These are phyloP conservation scores for Trichosporon sp. DNA, from an alignment of 1,284 basidiomycete genomes.

Conservation along the genomic window DNA sequence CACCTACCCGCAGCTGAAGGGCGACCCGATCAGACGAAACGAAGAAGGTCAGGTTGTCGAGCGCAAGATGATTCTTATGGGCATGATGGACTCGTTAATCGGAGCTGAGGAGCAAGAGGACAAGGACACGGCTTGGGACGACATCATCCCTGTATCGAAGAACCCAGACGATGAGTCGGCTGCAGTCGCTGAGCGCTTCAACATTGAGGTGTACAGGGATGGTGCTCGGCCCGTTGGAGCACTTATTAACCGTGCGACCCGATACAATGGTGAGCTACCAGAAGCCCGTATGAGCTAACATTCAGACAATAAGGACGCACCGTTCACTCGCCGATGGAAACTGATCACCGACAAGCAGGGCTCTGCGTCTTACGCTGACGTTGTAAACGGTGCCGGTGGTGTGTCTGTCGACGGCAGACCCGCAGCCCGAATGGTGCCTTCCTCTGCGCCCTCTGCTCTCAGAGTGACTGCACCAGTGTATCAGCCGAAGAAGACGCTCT, in stretches of 20 bases:
- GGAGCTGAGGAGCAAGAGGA: slow-evolving; percentile 58
- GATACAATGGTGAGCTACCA: slow-evolving; percentile 62
- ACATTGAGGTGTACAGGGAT: slow-evolving; percentile 52
- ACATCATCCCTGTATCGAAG: slow-evolving; percentile 42
- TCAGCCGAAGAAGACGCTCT: slow-evolving; percentile 10
- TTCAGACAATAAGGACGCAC: slow-evolving; percentile 68
- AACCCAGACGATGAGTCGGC: slow-evolving; percentile 40
- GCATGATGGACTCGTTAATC: slow-evolving; percentile 52
- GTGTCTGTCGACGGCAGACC: slow-evolving; percentile 32
- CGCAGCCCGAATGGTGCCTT: background rate
- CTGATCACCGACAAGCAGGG: slow-evolving; percentile 75
- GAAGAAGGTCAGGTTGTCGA: slow-evolving; percentile 46
- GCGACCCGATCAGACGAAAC: slow-evolving; percentile 46
- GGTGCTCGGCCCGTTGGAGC: slow-evolving; percentile 45
- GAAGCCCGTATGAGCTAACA: slow-evolving; percentile 39
- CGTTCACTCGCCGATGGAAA: slow-evolving; percentile 66
- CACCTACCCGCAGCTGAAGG: slow-evolving; percentile 57
- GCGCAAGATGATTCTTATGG: slow-evolving; percentile 44
- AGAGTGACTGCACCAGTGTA: background rate
- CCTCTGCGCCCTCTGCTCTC: background rate
- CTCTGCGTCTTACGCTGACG: slow-evolving; percentile 65
- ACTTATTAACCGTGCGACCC: slow-evolving; percentile 64
- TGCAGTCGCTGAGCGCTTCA: slow-evolving; percentile 46
- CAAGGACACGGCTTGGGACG: slow-evolving; percentile 52
- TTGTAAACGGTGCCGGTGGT: slow-evolving; percentile 73